These are phyloP conservation scores for Spiromastix sp. DNA, from an alignment of 2,329 filamentous ascomycete species.

Conservation along the genomic window DNA sequence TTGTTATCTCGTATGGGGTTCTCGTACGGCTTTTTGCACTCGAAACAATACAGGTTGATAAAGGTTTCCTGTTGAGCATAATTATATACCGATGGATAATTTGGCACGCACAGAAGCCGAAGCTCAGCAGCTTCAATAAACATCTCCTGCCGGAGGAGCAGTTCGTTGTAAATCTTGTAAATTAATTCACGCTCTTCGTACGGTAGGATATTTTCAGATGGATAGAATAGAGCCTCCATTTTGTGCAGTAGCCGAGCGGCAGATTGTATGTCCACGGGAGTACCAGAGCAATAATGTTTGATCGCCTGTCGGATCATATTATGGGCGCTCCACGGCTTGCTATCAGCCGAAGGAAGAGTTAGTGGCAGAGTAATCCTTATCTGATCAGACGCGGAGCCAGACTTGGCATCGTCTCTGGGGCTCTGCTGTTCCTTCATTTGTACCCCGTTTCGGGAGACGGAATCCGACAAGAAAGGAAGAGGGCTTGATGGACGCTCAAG, in stretches of 20 bases:
- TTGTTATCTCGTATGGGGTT: constrained; percentile 39
- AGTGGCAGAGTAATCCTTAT: constrained; percentile 18
- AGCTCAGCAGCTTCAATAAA: constrained; percentile 42
- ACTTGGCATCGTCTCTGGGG: not conserved
- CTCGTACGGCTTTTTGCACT: constrained; percentile 47
- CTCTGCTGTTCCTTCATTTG: too few relatives aligned
- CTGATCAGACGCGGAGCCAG: not conserved
- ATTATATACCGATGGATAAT: constrained; percentile 47
- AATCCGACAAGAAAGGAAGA: constrained; percentile 26
- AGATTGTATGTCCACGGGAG: constrained; percentile 29
- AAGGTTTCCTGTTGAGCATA: constrained; percentile 45
- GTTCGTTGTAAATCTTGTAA: constrained; percentile 47
- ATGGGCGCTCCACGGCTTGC: constrained; percentile 31
- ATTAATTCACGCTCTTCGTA: constrained; percentile 44
- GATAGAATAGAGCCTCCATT: constrained; percentile 27
- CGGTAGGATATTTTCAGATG: constrained; percentile 28
- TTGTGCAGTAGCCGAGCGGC: constrained; percentile 33
- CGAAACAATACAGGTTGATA: constrained; percentile 45
- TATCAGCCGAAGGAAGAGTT: constrained; percentile 18
- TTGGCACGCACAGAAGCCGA: constrained; percentile 45
- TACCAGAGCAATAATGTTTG: constrained; percentile 28
- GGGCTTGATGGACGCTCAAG: constrained; percentile 35
- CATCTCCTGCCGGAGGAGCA: constrained; percentile 38
- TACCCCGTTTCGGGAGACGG: too few relatives aligned
- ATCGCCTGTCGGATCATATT: constrained; percentile 29